phyloP scores from a whole-genome alignment of 805 yeast genomes.

The Barnettozyma sp. region DNA sequence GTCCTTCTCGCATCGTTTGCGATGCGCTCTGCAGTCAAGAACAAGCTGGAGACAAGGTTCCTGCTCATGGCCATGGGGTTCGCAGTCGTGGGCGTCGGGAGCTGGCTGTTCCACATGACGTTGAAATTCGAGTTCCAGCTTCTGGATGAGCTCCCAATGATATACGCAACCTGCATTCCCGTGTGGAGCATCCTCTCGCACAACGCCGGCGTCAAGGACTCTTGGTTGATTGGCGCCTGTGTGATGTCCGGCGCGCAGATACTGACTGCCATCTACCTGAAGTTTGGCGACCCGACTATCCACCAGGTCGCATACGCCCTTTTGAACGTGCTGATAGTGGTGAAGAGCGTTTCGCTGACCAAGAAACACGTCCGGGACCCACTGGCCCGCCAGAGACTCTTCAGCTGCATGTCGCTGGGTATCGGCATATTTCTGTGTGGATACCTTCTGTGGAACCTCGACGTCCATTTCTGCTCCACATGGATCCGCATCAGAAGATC shows the following conservation, averaged over 20 bases:
- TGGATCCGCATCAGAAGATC: slow-evolving; percentile 54
- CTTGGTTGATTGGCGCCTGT: slow-evolving; percentile 39
- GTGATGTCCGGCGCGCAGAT: slow-evolving; percentile 47
- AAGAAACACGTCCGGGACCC: slow-evolving; percentile 44
- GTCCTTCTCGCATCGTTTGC: slow-evolving; percentile 55
- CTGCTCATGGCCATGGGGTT: slow-evolving; percentile 70
- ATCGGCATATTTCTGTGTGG: slow-evolving; percentile 62
- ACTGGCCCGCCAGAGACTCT: slow-evolving; percentile 41
- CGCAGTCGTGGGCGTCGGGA: slow-evolving; percentile 84
- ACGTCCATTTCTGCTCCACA: slow-evolving; percentile 65
- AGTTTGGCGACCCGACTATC: slow-evolving; percentile 73
- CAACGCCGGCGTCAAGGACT: slow-evolving; percentile 33
- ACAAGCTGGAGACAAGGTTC: slow-evolving; percentile 66
- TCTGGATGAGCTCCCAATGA: slow-evolving; percentile 95
- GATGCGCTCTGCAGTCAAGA: slow-evolving; percentile 49
- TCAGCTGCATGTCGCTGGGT: slow-evolving; percentile 52
- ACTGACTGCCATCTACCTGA: slow-evolving; percentile 67
- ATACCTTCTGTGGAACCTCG: slow-evolving; percentile 82
- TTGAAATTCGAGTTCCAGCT: slow-evolving; percentile 82
- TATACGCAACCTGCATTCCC: slow-evolving; percentile 94
- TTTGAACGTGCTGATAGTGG: slow-evolving; percentile 67
- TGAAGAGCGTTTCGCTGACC: slow-evolving; percentile 49
- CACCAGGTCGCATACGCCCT: slow-evolving; percentile 84
- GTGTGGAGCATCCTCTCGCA: slow-evolving; percentile 77
- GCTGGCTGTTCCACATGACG: slow-evolving; percentile 97